Evolutionary conservation across 805 yeast genomes (phyloP), one percentile per base, ranked within the genome.

Genomic region (Starmerella davenportii): DNA sequence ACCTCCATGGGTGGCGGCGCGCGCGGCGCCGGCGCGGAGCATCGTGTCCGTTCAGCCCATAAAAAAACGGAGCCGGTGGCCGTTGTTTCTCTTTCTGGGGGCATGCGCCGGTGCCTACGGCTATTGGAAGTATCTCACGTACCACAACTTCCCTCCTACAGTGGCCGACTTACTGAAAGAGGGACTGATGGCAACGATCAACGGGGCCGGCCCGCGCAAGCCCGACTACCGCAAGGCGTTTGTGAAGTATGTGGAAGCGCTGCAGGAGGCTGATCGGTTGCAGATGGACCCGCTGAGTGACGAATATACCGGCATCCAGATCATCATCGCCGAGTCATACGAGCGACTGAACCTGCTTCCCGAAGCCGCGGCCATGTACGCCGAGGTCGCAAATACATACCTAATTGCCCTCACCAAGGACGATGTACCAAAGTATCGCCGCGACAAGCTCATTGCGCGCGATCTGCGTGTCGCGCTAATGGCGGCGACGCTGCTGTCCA

Each of bases 231-330:
- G 68, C 38, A 61, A 70, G 43, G 93, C 95, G 0, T 61, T 82
- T 42, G 67, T 69, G 41, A 64, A 68, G 48, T 87, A 85, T 57
- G 66, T 80, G 33, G 76, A 76, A 45, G 93, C 93, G 0, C 59
- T 84, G 21, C 64, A 71, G 21, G 66, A 70, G 44, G 76, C 82
- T 30, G 67, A 73, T 28, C 60, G 65, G 21, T 58, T 72, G 34
- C 65, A 64, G 0, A 54, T 81, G 59, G 69, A 71, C 44, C 68
- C 67, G 9, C 49, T 78, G 24, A 64, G 72, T 40, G 90, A 81
- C 51, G 87, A 79, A 51, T 85, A 79, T 55, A 85, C 95, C 0
- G 95, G 95, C 0, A 71, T 87, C 38, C 93, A 85, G 51, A 63
- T 87, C 55, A 81, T 85, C 51, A 62, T 81, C 27, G 93, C 78